Evolutionary conservation across 495 filamentous ascomycete genomes (phyloP), one percentile per base, ranked within the genome.

Genomic region (Entonaema liquescens): DNA sequence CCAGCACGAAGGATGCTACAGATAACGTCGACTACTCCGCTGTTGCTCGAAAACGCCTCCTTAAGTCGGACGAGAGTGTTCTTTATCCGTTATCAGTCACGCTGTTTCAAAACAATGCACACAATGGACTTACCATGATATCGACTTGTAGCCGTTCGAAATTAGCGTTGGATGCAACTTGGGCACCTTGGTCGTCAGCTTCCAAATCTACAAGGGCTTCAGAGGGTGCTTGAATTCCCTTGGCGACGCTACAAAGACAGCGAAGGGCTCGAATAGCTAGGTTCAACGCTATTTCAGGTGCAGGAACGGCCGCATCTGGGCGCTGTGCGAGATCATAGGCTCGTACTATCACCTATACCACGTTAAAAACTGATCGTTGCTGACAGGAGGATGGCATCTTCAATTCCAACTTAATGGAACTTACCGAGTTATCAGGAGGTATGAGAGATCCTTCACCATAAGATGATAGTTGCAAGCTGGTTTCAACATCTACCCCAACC

Each of bases 1-100:
- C 94, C 94, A 17, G 90, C 86, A 62, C 89, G 89, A 59, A 95
- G 82, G 31, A 96, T 88, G 65, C 87, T 85, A 79, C 93, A 97
- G 23, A 89, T 88, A 25, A 87, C 86, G 74, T 95, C 93, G 19
- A 94, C 86, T 17, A 95, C 87, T 49, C 91, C 89, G 35, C 87
- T 86, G 65, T 90, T 88, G 56, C 84, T 77, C 3, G 83, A 83
- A 67, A 93, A 88, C 25, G 85, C 80, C 1, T 83, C 76, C 70
- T 88, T 79, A 5, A 86, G 71, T n/a, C 79, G 73, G 11, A 78
- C 73, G 26, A 92, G 80, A 25, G 86, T 79, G 12, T 77, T 77
- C 69, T 77, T 21, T 56, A 47, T 11, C 19, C 42, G 21, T 4
- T 47, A 47, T 47, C 17, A 47, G 42, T 19, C 9, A 47, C 42